Evolutionary conservation across 2,329 filamentous ascomycete species (phyloP).

Genomic region (Xylaria sp.): DNA sequence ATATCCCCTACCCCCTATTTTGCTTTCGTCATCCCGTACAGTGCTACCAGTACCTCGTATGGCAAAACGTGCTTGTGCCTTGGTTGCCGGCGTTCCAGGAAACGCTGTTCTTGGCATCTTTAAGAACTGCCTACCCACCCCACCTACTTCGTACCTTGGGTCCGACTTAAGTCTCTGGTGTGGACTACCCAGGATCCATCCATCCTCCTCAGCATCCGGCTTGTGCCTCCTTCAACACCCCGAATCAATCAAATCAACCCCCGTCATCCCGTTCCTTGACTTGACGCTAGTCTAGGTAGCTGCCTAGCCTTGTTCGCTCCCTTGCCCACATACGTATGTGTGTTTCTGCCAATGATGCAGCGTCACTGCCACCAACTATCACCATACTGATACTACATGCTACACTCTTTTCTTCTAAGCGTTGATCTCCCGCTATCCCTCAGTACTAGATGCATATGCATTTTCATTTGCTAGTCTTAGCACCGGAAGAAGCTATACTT

Average conservation of each 20-base stretch:
- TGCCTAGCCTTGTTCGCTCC: conserved; percentile 19
- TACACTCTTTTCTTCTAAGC: conserved; percentile 1
- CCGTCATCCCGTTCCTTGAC: conserved; percentile 31
- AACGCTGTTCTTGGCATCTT: conserved; percentile 1
- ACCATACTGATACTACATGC: not conserved
- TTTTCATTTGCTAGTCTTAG: conserved; percentile 15
- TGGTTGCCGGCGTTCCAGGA: not conserved
- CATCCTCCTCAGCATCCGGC: not conserved
- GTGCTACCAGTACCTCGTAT: not conserved
- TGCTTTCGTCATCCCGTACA: conserved; percentile 30
- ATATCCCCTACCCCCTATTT: conserved; percentile 7
- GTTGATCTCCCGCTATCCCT: not conserved
- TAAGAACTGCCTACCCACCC: conserved; percentile 9
- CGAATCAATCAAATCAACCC: too few relatives aligned
- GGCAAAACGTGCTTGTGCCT: not conserved
- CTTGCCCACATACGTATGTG: conserved; percentile 11
- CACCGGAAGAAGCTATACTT: not conserved
- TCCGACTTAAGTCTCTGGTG: not conserved
- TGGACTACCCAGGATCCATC: not conserved
- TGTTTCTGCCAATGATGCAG: conserved; percentile 6
- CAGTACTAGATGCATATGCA: not conserved
- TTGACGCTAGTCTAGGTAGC: conserved; percentile 24
- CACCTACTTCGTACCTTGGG: conserved; percentile 23
- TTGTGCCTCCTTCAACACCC: too few relatives aligned
- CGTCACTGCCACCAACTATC: conserved; percentile 3